Percentiles rank a stretch among this genome's conserved stretches.
phyloP scores from a whole-genome alignment of 139 green algal genomes.

The Tetradesmus lagerheimii region DNA sequence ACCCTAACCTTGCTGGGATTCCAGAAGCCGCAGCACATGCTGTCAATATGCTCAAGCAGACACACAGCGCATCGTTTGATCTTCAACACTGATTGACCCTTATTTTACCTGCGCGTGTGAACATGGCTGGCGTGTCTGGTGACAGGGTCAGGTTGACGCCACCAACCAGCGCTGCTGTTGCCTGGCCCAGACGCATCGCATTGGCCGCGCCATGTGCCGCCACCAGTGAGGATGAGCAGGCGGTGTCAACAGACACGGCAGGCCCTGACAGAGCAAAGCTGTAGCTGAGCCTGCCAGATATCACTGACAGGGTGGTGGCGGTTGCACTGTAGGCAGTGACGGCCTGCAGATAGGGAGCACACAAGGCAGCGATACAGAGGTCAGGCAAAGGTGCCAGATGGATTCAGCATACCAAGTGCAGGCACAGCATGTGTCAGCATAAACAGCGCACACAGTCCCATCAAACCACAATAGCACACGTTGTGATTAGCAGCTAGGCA shows the following conservation, averaged over 20 bases:
- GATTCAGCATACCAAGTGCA: too few relatives aligned
- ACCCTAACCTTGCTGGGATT: too few relatives aligned
- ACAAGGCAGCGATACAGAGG: not conserved
- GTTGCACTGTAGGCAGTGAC: conserved; percentile 65
- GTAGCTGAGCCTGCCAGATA: conserved; percentile 80
- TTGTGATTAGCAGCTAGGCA: too few relatives aligned
- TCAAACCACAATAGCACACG: too few relatives aligned
- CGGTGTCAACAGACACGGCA: conserved; percentile 86
- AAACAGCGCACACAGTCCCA: too few relatives aligned
- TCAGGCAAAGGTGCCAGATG: too few relatives aligned
- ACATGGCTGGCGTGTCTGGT: conserved; percentile 69
- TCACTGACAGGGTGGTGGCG: conserved; percentile 67
- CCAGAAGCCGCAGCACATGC: not conserved
- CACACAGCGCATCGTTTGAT: too few relatives aligned
- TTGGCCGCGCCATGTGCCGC: conserved; percentile 60
- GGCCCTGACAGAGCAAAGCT: conserved; percentile 80
- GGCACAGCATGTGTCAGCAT: too few relatives aligned
- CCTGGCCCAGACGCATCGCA: conserved; percentile 48
- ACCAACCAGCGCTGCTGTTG: conserved; percentile 43
- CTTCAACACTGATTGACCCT: too few relatives aligned
- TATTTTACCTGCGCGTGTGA: conserved; percentile 59
- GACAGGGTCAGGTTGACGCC: conserved; percentile 69
- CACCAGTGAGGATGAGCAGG: conserved; percentile 87
- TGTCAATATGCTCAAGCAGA: too few relatives aligned
- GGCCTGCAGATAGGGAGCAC: not conserved